phyloP scores from a whole-genome alignment of 805 yeast species.

The Candida insectorum region DNA sequence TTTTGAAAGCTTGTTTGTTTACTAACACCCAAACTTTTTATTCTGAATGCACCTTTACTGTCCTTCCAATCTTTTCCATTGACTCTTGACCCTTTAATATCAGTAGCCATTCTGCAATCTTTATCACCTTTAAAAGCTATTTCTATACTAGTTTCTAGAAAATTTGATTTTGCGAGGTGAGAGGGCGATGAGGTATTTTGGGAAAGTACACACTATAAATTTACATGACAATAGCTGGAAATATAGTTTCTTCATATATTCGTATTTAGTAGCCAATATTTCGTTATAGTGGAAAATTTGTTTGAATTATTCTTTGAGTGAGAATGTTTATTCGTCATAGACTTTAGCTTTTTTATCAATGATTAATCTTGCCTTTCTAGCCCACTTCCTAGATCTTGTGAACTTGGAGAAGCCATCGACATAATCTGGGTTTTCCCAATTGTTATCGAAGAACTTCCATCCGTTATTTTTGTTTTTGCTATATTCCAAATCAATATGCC shows the following conservation, averaged over 20 bases:
- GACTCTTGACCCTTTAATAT: slow-evolving; percentile 50
- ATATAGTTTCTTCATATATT: too few species aligned
- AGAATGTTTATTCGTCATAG: slow-evolving; percentile 7
- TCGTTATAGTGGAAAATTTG: too few species aligned
- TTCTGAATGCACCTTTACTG: slow-evolving; percentile 64
- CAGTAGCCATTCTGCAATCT: too few species aligned
- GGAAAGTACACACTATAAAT: too few species aligned
- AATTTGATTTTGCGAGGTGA: slow-evolving; percentile 4
- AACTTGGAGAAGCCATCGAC: slow-evolving; percentile 47
- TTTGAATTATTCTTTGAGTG: too few species aligned
- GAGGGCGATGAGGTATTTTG: too few species aligned
- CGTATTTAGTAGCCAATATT: too few species aligned
- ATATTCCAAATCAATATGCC: slow-evolving; percentile 46
- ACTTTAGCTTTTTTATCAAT: slow-evolving; percentile 19
- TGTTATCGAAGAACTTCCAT: slow-evolving; percentile 53
- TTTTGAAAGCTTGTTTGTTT: slow-evolving; percentile 55
- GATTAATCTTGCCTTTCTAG: slow-evolving; percentile 39
- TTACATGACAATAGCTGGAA: too few species aligned
- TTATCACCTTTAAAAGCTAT: too few species aligned
- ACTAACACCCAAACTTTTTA: slow-evolving; percentile 56
- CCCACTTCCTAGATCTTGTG: slow-evolving; percentile 53
- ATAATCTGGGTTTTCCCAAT: slow-evolving; percentile 42
- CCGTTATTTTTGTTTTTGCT: slow-evolving; percentile 41
- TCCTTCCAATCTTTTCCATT: slow-evolving; percentile 74
- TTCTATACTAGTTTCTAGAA: too few species aligned